Base-by-base conservation (phyloP, 306 rosid genomes). In the Echinosophora koreensis region DNA sequence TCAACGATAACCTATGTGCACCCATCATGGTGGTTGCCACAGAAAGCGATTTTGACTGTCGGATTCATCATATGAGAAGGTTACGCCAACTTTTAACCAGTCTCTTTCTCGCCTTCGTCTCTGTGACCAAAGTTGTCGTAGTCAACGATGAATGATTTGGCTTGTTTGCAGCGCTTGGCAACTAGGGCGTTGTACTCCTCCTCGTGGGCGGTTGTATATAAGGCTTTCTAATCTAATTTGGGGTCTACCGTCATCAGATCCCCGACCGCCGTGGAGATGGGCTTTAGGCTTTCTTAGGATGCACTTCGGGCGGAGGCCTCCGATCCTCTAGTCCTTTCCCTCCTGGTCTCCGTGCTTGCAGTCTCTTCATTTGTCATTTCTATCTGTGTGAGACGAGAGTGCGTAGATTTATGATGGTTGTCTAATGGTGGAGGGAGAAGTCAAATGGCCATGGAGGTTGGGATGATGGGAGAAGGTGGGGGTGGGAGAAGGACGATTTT, bases 11-110 rank as follows among this genome's bases (percentile, higher is more conserved):
- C 58, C 90, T 88, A 73, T 89, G 95, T 51, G 84, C 82, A n/a
- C 97, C 98, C 86, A 90, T 92, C 92, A 90, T 90, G 30, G 93
- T 91, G 0, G 97, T 96, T 15, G 98, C 98, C 2, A 96, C 97
- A 12, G 95, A 82, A 22, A 22, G 22, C 1, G 22, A 22, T 22
- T 22, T 22, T 22, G 22, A 22, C 22, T 1, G 22, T 22, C 22
- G 22, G 22, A 22, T 22, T 22, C 22, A 22, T 88, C 97, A 0
- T 87, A 81, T 3, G 96, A 92, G 4, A 70, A 74, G 14, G 77
- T 69, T 52, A 74, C 72, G 3, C 90, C 97, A 1, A 85, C 89
- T 55, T 84, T 86, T 0, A 97, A 90, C 98, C 98, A 95, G 50
- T 95, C 87, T 92, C 98, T 49, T 95, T 97, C 85, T 90, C 97